Conservation (phyloP, 306 rosid species). For the Mimosa pudica region DNA sequence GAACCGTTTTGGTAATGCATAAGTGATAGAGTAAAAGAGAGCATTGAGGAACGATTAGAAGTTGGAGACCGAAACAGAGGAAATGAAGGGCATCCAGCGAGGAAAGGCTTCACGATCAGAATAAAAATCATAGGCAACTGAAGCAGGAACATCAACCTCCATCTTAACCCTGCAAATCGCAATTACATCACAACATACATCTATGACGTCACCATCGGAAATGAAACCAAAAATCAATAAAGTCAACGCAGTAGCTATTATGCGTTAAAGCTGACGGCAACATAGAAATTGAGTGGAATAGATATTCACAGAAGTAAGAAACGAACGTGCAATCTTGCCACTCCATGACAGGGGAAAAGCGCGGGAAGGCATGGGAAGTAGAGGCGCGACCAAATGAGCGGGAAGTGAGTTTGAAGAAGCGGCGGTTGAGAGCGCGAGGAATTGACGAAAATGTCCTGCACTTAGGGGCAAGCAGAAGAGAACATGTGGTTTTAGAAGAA, state of each 20-base stretch:
- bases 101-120: constrained; percentile 92
- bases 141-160: constrained; percentile 78
- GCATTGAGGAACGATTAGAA: background rate
- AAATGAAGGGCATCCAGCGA: constrained; percentile 95
- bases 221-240: background rate
- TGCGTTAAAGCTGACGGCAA: background rate
- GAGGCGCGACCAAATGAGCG: constrained; percentile 44
- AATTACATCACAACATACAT: constrained; percentile 35
- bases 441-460: constrained; percentile 38
- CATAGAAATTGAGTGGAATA: background rate
- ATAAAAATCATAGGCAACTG: constrained; percentile 80
- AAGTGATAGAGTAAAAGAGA: constrained; percentile 1
- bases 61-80: constrained; percentile 67
- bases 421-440: constrained; percentile 40
- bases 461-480: constrained; percentile 30
- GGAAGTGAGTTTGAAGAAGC: constrained; percentile 45
- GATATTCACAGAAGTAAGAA: background rate
- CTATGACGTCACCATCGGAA: background rate
- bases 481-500: constrained; percentile 23
- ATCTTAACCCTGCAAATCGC: constrained; percentile 92
- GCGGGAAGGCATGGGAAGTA: constrained; percentile 41
- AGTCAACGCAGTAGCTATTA: background rate
- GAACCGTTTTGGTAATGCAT: background rate
- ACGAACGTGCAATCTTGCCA: constrained; percentile 99
- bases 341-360: constrained; percentile 75